Evolutionary conservation across 2,329 filamentous ascomycete species (phyloP), one percentile per base, ranked within the genome.

Genomic region (Calonectria naviculata): DNA sequence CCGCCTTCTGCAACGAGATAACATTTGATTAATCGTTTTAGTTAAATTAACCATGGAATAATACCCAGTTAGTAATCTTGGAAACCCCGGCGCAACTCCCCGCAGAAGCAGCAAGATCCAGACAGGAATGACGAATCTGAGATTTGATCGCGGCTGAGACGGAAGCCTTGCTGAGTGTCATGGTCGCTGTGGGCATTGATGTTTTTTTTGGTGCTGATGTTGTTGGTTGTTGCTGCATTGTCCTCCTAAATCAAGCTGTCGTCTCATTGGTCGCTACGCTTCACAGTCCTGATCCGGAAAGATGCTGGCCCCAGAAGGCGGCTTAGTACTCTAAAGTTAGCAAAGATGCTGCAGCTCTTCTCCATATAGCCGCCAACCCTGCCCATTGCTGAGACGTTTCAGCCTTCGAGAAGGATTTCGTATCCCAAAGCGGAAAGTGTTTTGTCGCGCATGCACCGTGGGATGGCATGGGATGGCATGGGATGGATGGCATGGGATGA

Each of bases 391-490:
- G 52, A 58, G 52, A 36, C 52, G 52, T 58, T 38, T 58, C 52
- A 58, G 52, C 31, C 29, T 34, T 56, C 34, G 29, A 24, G 52
- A 58, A 58, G 52, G 52, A 58, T 58, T 52, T 58, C 52, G 52
- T 58, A 58, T 58, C 52, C 52, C 52, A 58, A 58, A 26, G 31
- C 52, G 52, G 52, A 58, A 58, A 58, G 52, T 58, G 52, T 41
- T 58, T 58, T 58, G 52, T 58, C 52, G 52, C 31, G 52, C 52
- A 58, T 19, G 42, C 42, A 21, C 24, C 29, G n/a, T n/a, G n/a
- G 52, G 29, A 29, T 54, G 52, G 29, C 34, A 26, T 38, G 52
- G 52, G 52, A 58, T 58, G 31, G 52, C n/a, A 29, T 54, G 52
- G 29, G n/a, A 26, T 38, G 52, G 29, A 29, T 54, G 52, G 29